phyloP scores from a whole-genome alignment of 768 basidiomycete genomes.

The Trametes coccinea region DNA sequence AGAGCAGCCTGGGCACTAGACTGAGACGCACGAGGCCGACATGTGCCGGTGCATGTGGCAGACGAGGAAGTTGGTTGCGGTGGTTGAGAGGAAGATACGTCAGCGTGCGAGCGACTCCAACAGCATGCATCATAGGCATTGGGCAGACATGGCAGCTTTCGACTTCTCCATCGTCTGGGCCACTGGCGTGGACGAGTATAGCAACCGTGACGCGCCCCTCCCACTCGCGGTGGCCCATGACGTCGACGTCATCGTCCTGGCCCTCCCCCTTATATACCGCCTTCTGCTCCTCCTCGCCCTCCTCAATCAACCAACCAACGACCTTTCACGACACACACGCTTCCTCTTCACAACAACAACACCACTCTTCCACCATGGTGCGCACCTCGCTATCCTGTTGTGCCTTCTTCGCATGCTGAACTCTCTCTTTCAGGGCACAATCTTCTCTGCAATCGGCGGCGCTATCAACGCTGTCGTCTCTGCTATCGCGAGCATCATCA shows the following conservation, averaged over 20 bases:
- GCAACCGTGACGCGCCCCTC: slow-evolving; percentile 7
- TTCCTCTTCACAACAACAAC: not conserved
- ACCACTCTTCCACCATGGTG: slow-evolving; percentile 16
- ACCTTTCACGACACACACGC: slow-evolving; percentile 11
- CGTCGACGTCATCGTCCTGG: slow-evolving; percentile 11
- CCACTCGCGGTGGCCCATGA: not conserved
- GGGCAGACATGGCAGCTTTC: no score
- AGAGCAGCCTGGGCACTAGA: not conserved
- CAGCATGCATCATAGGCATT: no score
- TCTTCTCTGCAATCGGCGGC: slow-evolving; percentile 64
- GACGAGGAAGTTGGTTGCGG: slow-evolving; percentile 1
- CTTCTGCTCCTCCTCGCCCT: not conserved
- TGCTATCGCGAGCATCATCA: slow-evolving; percentile 58
- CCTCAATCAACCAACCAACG: slow-evolving; percentile 7
- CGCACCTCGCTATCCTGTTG: not conserved
- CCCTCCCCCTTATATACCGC: slow-evolving; percentile 5
- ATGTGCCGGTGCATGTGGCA: not conserved
- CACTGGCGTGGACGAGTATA: not conserved
- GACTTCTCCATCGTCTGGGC: slow-evolving; percentile 3
- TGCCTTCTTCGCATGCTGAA: not conserved
- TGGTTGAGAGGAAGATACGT: slow-evolving; percentile 2
- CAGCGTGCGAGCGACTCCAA: slow-evolving; percentile 4
- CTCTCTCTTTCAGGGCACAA: slow-evolving; percentile 48
- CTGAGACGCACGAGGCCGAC: not conserved
- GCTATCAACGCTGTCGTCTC: slow-evolving; percentile 61